Evolutionary conservation across 352 stramenopile species (phyloP).

Genomic region (Pythium myriotylum): DNA sequence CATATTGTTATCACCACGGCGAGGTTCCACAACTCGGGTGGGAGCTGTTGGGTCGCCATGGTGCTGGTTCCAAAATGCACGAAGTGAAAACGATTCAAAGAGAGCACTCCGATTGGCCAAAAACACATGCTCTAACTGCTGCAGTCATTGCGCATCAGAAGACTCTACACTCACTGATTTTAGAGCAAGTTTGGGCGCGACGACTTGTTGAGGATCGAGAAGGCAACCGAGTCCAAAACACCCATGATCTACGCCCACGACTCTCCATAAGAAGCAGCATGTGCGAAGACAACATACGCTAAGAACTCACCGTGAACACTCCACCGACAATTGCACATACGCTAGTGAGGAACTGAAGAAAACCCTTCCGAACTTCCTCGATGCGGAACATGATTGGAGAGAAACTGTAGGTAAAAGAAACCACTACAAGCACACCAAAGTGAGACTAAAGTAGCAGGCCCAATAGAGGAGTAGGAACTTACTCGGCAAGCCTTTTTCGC

Average conservation of each 20-base stretch:
- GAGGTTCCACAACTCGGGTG: slow-evolving; percentile 68
- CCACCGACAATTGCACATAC: slow-evolving; percentile 93
- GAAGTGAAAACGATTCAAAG: no score
- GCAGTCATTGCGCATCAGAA: no score
- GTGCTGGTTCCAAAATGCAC: background rate
- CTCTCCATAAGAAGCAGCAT: background rate
- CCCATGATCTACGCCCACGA: slow-evolving; percentile 32
- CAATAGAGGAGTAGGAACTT: slow-evolving; percentile 23
- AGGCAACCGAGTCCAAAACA: slow-evolving; percentile 36
- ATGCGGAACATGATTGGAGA: slow-evolving; percentile 96
- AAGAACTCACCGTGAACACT: slow-evolving; percentile 79
- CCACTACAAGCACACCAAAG: slow-evolving; percentile 63
- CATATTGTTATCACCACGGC: slow-evolving; percentile 46
- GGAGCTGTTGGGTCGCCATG: slow-evolving; percentile 25
- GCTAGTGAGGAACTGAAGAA: slow-evolving; percentile 91
- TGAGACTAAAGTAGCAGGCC: slow-evolving; percentile 1
- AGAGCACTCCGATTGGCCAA: slow-evolving; percentile 26
- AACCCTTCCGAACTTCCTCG: slow-evolving; percentile 91
- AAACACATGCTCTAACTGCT: slow-evolving; percentile 10
- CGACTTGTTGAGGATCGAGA: slow-evolving; percentile 32
- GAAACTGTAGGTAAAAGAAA: slow-evolving; percentile 98
- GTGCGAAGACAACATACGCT: background rate
- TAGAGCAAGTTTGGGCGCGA: slow-evolving; percentile 28
- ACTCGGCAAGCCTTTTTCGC: slow-evolving; percentile 82
- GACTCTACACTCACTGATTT: slow-evolving; percentile 1